A percentile compares a stretch with the other conserved stretches of the same genome.
Conservation (phyloP, 73 alveolate genomes). For the Tetrahymena malaccensis region DNA sequence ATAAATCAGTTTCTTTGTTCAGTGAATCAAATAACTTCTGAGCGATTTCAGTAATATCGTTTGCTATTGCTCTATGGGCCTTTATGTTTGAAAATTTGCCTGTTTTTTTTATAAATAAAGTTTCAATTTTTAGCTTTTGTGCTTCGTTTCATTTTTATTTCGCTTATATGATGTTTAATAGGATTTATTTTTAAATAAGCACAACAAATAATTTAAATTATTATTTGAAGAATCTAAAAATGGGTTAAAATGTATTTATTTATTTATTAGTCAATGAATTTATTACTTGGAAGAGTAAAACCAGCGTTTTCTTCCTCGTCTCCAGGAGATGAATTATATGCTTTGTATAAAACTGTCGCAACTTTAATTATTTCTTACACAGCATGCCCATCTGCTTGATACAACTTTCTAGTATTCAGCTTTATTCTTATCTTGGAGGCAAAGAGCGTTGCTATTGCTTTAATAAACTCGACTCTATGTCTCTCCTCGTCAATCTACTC, state of each 20-base stretch:
- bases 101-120: neutral
- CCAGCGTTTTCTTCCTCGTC: constrained; percentile 34
- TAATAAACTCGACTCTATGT: constrained; percentile 91
- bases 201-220: too few species aligned
- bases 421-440: constrained; percentile 88
- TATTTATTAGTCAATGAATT: constrained; percentile 4
- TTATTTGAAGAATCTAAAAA: too few species aligned
- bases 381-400: constrained; percentile 97
- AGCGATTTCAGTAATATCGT: constrained; percentile 87
- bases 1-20: constrained; percentile 87
- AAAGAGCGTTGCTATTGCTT: constrained; percentile 77
- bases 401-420: constrained; percentile 90
- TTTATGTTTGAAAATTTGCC: constrained; percentile 61
- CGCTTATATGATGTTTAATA: too few species aligned
- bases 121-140: too few species aligned
- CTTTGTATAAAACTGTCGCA: constrained; percentile 92
- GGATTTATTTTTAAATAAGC: too few species aligned
- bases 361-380: constrained; percentile 91
- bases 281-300: too few species aligned
- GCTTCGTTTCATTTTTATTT: too few species aligned
- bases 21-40: constrained; percentile 88
- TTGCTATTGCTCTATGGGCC: constrained; percentile 72
- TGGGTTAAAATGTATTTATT: too few species aligned
- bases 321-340: constrained; percentile 67
- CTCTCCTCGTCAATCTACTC: constrained; percentile 96